Evolutionary conservation across 495 filamentous ascomycete species (phyloP), one percentile per base, ranked within the genome.

Genomic region (Xylaria telfairii): DNA sequence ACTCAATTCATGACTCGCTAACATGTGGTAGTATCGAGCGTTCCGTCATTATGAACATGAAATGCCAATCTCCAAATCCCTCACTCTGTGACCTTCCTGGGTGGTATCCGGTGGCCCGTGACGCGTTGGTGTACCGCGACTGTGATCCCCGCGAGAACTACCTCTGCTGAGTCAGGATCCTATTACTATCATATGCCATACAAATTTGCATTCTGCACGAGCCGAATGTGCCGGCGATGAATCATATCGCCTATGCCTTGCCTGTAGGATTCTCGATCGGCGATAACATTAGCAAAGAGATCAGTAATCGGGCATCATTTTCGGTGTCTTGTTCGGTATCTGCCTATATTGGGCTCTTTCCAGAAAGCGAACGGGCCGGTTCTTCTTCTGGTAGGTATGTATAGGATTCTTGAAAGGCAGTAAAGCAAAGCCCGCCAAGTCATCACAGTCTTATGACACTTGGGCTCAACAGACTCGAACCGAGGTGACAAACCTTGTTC

Each of bases 131-230:
- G 3, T 65, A 15, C 62, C 24, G 24, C 62, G 30, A 42, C 7
- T n/a, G 41, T 21, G 10, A 34, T 17, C 15, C n/a, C 32, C 21
- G 15, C 26, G 21, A 47, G 26, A n/a, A 9, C 30, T 34, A 59
- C 30, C 21, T 24, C 37, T 21, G 62, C 62, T 65, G 62, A 65
- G 62, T 65, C 62, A 65, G 62, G 62, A 30, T 39, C n/a, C 51
- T 21, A 51, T 51, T n/a, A 47, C 46, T 19, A 26, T 46, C 41
- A 46, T 42, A 46, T 47, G 28, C 39, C 26, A 13, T 39, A 30
- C 3, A 30, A 28, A 30, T n/a, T 63, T 46, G 30, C 41, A 32
- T 8, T 28, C 28, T 21, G 4, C 24, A 46, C 24, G n/a, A 46
- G 60, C 60, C 60, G 60, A 46, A 63, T 19, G 60, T 63, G 41